phyloP scores from a whole-genome alignment of 2,329 filamentous ascomycete species.

The Fusarium paranaense region DNA sequence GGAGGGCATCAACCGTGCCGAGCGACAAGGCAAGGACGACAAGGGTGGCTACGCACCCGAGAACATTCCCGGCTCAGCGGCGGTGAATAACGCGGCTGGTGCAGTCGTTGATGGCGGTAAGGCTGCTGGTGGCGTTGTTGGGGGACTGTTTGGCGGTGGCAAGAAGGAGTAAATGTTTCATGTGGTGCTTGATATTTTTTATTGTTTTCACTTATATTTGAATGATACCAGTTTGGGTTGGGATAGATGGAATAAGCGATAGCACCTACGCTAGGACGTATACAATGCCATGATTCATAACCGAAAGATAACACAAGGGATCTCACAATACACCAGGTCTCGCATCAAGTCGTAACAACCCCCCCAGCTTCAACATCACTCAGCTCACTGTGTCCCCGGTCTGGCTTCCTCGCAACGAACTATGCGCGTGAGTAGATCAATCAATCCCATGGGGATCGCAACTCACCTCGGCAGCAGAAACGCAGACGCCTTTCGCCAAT shows the following conservation, averaged over 20 bases:
- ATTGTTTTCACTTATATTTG: constrained; percentile 10
- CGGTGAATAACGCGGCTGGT: constrained; percentile 42
- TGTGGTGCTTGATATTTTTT: background rate
- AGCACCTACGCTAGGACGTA: background rate
- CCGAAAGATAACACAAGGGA: background rate
- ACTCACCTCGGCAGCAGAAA: background rate
- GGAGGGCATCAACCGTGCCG: constrained; percentile 74
- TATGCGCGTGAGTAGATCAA: no score
- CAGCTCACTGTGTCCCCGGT: background rate
- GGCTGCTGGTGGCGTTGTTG: constrained; percentile 47
- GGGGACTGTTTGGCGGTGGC: constrained; percentile 50
- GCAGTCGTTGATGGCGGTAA: constrained; percentile 48
- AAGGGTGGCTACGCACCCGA: constrained; percentile 60
- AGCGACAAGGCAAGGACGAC: constrained; percentile 73
- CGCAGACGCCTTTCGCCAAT: background rate
- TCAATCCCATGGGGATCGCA: background rate
- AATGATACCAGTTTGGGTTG: background rate
- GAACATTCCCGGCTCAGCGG: constrained; percentile 45
- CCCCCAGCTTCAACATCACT: background rate
- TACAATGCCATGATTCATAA: background rate
- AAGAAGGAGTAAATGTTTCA: constrained; percentile 31
- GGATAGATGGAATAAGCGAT: background rate
- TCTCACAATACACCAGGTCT: background rate
- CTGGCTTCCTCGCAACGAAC: no score
- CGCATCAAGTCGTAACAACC: background rate